phyloP scores from a whole-genome alignment of 176 grass and related monocot genomes.

The Canna indica region DNA sequence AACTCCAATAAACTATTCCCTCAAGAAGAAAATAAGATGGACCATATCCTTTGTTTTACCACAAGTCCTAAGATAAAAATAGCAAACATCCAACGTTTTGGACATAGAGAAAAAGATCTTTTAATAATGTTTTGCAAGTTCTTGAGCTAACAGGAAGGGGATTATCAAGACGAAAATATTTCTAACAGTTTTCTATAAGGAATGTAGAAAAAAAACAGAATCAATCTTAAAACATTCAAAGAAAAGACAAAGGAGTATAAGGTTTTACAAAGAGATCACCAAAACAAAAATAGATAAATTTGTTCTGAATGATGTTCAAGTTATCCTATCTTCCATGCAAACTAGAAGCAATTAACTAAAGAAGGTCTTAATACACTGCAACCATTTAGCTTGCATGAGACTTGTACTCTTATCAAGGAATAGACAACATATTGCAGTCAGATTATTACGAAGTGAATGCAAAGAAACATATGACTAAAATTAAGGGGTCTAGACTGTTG shows the following conservation, averaged over 20 bases:
- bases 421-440: not conserved
- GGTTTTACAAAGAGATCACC: not conserved
- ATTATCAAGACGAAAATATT: too few relatives aligned
- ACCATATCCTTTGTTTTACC: too few relatives aligned
- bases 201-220: too few relatives aligned
- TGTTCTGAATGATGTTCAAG: not conserved
- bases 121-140: too few relatives aligned
- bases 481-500: slow-evolving; percentile 5
- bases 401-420: not conserved
- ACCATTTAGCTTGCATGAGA: not conserved
- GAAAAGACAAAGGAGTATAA: not conserved
- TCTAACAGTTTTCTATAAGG: too few relatives aligned
- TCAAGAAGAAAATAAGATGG: too few relatives aligned
- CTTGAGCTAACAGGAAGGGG: too few relatives aligned
- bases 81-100: too few relatives aligned
- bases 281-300: too few relatives aligned
- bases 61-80: too few relatives aligned
- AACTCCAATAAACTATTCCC: too few relatives aligned
- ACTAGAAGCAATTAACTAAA: not conserved
- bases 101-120: not conserved
- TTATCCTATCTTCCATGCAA: not conserved
- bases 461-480: not conserved
- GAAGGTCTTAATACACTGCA: not conserved
- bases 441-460: not conserved
- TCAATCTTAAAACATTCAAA: too few relatives aligned